A percentile compares a stretch with the other conserved stretches of the same genome.
These are phyloP conservation scores for Stenocarpella maydis DNA, from an alignment of 2,329 filamentous ascomycete species.

Conservation along the genomic window DNA sequence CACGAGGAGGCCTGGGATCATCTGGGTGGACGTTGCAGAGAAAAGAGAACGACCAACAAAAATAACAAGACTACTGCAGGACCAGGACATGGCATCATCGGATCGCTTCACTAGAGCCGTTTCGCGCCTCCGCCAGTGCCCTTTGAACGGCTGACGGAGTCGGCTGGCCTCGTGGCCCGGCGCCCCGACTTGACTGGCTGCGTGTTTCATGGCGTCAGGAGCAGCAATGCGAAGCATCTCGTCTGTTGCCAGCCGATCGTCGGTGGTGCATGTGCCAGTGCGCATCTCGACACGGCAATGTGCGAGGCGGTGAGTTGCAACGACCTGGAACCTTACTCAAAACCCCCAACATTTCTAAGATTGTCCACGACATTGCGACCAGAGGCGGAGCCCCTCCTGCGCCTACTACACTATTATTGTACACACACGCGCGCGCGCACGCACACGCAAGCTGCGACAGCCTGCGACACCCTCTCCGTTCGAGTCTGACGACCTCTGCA, in stretches of 20 bases:
- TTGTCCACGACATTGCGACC: background rate
- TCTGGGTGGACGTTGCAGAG: background rate
- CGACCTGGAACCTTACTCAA: constrained; percentile 14
- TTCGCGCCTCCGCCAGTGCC: background rate
- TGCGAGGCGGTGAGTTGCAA: too few relatives aligned
- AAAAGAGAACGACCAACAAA: background rate
- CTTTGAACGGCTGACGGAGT: background rate
- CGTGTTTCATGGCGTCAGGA: constrained; percentile 13
- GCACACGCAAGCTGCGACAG: constrained; percentile 3
- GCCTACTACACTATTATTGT: background rate
- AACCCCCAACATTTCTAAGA: constrained; percentile 13
- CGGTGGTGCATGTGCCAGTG: background rate
- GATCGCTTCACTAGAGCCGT: constrained; percentile 16
- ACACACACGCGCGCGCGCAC: too few relatives aligned
- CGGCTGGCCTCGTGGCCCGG: constrained; percentile 10
- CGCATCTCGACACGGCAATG: too few relatives aligned
- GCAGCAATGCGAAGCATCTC: constrained; percentile 4
- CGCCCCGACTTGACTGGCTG: constrained; percentile 24
- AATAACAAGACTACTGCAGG: background rate
- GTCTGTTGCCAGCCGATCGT: background rate
- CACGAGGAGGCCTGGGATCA: constrained; percentile 25
- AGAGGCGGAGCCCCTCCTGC: constrained; percentile 1
- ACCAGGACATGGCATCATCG: constrained; percentile 16
- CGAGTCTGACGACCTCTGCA: too few relatives aligned
- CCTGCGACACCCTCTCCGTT: constrained; percentile 1